Evolutionary conservation across 139 green algal genomes (phyloP).

Genomic region (Chlamydomonas incerta): DNA sequence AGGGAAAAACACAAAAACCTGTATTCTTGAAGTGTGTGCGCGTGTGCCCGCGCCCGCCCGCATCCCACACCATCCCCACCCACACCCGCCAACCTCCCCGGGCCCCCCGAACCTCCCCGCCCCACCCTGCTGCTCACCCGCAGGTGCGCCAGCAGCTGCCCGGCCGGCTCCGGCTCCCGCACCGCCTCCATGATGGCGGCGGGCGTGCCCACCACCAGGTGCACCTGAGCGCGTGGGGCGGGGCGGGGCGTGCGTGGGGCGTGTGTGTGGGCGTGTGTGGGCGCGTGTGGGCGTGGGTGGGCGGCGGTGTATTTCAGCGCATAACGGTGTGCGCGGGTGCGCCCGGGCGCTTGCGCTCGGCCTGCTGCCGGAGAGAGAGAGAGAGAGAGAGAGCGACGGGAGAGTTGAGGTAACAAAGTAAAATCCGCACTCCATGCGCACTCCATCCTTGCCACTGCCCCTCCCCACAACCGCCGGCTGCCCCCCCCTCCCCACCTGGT

Average conservation of each 20-base stretch:
- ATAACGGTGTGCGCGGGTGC: no score
- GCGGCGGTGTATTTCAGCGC: no score
- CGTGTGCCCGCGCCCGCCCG: no score
- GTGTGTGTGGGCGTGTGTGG: not conserved
- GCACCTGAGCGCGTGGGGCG: slow-evolving; percentile 27
- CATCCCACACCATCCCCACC: no score
- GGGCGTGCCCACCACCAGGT: slow-evolving; percentile 86
- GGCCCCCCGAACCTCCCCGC: not conserved
- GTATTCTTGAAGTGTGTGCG: no score
- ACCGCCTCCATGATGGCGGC: slow-evolving; percentile 41
- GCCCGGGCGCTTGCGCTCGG: no score
- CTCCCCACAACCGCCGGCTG: no score
- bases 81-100: not conserved
- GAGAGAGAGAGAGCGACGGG: no score
- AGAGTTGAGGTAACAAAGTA: no score
- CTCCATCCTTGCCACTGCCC: not conserved
- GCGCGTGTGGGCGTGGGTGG: not conserved
- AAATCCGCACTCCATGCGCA: no score
- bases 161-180: not conserved
- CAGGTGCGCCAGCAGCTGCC: not conserved
- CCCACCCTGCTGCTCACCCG: not conserved
- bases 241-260: not conserved
- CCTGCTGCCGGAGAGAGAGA: no score
- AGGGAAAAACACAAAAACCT: no score
- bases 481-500: slow-evolving; percentile 1